A percentile compares a stretch with the other conserved stretches of the same genome.
phyloP scores from a whole-genome alignment of 345 rosid genomes.

The Bretschneidera sinensis region DNA sequence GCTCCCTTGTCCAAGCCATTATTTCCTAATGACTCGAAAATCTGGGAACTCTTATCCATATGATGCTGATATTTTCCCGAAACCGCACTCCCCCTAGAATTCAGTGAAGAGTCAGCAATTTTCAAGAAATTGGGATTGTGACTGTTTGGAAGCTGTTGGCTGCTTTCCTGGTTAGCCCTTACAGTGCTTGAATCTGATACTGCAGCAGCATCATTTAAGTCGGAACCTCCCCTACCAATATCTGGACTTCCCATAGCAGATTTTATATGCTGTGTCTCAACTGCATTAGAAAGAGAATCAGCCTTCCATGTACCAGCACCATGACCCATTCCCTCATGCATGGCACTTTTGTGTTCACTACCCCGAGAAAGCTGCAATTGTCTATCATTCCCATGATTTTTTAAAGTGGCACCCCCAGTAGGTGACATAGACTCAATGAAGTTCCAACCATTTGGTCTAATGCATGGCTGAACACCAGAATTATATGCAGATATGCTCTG shows the following conservation, averaged over 20 bases:
- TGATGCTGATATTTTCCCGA: slow-evolving; percentile 25
- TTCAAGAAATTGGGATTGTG: slow-evolving; percentile 47
- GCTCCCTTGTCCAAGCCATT: slow-evolving; percentile 30
- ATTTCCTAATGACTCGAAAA: slow-evolving; percentile 43
- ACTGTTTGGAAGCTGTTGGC: slow-evolving; percentile 29
- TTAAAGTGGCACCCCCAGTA: slow-evolving; percentile 14
- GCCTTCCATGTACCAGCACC: slow-evolving; percentile 34
- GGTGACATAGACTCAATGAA: slow-evolving; percentile 29
- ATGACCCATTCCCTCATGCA: slow-evolving; percentile 25
- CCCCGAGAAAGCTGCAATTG: slow-evolving; percentile 27
- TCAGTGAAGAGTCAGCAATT: slow-evolving; percentile 31
- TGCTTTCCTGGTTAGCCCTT: slow-evolving; percentile 32
- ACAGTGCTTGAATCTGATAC: slow-evolving; percentile 26
- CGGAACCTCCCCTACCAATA: slow-evolving; percentile 33
- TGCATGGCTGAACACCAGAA: slow-evolving; percentile 33
- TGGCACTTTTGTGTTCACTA: slow-evolving; percentile 17
- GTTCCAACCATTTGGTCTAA: slow-evolving; percentile 42
- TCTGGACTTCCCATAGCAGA: slow-evolving; percentile 33
- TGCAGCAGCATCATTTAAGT: slow-evolving; percentile 28
- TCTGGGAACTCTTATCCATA: slow-evolving; percentile 34
- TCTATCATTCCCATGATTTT: slow-evolving; percentile 31
- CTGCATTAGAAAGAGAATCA: slow-evolving; percentile 37
- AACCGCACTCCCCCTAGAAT: slow-evolving; percentile 23
- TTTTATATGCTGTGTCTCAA: slow-evolving; percentile 27
- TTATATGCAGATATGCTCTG: slow-evolving; percentile 18